These are phyloP conservation scores for Salix suchowensis DNA, from an alignment of 345 rosid species.

Conservation along the genomic window DNA sequence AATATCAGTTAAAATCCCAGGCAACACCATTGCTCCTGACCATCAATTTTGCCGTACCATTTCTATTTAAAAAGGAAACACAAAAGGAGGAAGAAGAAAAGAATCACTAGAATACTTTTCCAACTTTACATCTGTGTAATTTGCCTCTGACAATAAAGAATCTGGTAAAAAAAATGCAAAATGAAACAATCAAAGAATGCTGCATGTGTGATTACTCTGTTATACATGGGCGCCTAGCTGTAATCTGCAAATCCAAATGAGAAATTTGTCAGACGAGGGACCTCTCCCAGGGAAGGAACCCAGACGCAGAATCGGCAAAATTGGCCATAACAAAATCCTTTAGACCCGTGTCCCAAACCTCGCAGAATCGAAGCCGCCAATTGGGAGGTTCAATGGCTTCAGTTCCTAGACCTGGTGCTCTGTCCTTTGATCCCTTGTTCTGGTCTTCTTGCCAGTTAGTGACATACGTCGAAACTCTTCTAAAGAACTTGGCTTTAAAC, in stretches of 20 bases:
- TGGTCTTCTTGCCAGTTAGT: slow-evolving; percentile 89
- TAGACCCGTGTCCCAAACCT: slow-evolving; percentile 91
- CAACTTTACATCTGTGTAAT: too few species aligned
- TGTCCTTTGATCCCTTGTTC: slow-evolving; percentile 85
- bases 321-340: slow-evolving; percentile 71
- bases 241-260: neutral
- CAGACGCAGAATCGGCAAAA: slow-evolving; percentile 65
- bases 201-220: neutral
- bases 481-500: slow-evolving; percentile 76
- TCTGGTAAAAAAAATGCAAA: slow-evolving; percentile 1
- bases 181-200: slow-evolving; percentile 24
- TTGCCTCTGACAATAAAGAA: slow-evolving; percentile 9
- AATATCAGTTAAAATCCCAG: neutral
- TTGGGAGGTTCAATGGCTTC: slow-evolving; percentile 79
- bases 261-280: slow-evolving; percentile 21
- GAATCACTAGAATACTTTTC: slow-evolving; percentile 24
- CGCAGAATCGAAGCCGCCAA: slow-evolving; percentile 80
- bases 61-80: neutral
- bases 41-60: slow-evolving; percentile 1
- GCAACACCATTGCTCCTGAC: slow-evolving; percentile 6
- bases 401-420: slow-evolving; percentile 94
- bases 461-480: slow-evolving; percentile 94
- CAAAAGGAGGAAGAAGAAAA: neutral
- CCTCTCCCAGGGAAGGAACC: slow-evolving; percentile 79
- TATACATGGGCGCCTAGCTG: slow-evolving; percentile 19